A percentile compares a stretch with the other conserved stretches of the same genome.
Conservation (phyloP, 176 grass and related monocot genomes). For the Juncus inflexus region DNA sequence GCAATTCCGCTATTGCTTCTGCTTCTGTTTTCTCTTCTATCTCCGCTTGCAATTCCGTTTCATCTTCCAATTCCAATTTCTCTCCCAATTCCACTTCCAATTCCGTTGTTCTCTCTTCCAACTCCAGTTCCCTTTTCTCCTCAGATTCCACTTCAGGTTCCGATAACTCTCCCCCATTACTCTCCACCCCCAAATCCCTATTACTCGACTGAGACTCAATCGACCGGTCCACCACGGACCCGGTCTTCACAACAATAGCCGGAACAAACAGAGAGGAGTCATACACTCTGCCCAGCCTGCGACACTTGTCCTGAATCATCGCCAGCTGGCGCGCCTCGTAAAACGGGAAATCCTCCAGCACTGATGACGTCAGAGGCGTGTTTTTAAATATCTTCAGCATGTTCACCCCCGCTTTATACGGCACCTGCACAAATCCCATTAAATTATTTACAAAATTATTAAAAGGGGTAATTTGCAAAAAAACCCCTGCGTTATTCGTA, state of each 20-base stretch:
- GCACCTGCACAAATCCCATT: constrained; percentile 33
- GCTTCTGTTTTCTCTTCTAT: constrained; percentile 1
- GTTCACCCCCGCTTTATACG: constrained; percentile 48
- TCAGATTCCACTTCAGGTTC: not conserved
- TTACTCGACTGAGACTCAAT: constrained; percentile 29
- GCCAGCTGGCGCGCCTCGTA: constrained; percentile 61
- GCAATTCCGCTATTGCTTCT: not conserved
- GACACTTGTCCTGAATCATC: constrained; percentile 64
- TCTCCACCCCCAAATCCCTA: constrained; percentile 22
- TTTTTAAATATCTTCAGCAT: constrained; percentile 68
- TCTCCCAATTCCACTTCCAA: constrained; percentile 1
- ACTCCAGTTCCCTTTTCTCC: constrained; percentile 15
- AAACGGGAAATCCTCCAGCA: constrained; percentile 68
- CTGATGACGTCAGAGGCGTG: constrained; percentile 41
- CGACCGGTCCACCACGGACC: constrained; percentile 15
- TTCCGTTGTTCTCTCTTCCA: not conserved
- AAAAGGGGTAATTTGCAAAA: no score
- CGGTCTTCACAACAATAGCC: constrained; percentile 35
- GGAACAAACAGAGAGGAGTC: constrained; percentile 36
- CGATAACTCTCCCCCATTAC: not conserved
- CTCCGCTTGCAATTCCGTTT: not conserved
- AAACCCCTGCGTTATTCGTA: not conserved
- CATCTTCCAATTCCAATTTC: constrained; percentile 22
- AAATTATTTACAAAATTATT: constrained; percentile 4
- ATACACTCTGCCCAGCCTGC: constrained; percentile 32